phyloP scores from a whole-genome alignment of 331 rosid species.

The Ulmus americana region DNA sequence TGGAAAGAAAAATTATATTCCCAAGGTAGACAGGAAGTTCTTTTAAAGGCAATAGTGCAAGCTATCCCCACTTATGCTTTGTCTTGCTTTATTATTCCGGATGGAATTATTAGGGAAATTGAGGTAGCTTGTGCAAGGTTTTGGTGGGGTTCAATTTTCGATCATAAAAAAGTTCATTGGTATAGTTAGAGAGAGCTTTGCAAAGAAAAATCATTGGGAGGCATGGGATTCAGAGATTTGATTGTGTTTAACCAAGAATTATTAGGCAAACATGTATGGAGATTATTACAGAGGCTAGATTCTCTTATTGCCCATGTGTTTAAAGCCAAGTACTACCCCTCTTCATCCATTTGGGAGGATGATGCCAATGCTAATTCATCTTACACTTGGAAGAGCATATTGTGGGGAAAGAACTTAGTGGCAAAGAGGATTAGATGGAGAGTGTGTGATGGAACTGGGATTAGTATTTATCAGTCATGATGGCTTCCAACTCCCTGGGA shows the following conservation, averaged over 20 bases:
- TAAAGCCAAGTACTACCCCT: neutral
- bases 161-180: neutral
- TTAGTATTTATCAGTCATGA: neutral
- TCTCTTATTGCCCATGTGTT: neutral
- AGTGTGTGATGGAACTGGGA: neutral
- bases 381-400: neutral
- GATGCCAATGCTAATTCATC: neutral
- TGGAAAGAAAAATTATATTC: neutral
- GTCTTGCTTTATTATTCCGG: too few relatives aligned
- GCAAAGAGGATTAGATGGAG: neutral
- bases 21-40: neutral
- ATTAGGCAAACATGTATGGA: neutral
- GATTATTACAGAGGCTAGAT: neutral
- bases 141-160: neutral
- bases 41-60: neutral
- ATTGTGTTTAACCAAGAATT: too few relatives aligned
- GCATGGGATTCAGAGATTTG: neutral
- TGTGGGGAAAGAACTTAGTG: neutral
- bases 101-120: too few relatives aligned
- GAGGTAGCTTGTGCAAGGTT: too few relatives aligned
- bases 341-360: accelerated
- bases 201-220: neutral
- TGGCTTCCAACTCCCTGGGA: too few relatives aligned
- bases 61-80: neutral
- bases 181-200: neutral